Percentiles rank a stretch among this genome's conserved stretches.
Conservation (phyloP, 176 grass and related monocot genomes). For the Hsuehochloa calcarea region DNA sequence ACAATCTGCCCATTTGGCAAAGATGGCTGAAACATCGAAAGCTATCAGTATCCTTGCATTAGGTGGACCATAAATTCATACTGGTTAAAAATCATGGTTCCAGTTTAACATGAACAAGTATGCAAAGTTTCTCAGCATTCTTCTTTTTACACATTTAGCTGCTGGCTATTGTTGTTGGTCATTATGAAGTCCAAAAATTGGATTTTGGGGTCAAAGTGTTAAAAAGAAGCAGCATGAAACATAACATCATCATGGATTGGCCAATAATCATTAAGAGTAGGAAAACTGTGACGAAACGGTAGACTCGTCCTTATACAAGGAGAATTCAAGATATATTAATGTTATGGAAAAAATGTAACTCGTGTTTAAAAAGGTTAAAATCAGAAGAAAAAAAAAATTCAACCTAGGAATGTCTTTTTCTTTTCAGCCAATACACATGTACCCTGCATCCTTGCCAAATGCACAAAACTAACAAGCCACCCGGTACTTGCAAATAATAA, state of each 20-base stretch:
- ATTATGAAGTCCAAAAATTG: neutral
- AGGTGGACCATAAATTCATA: neutral
- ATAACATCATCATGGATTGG: neutral
- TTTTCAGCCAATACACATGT: neutral
- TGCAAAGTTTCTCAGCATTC: slow-evolving; percentile 4
- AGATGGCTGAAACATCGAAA: neutral
- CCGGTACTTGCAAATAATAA: neutral
- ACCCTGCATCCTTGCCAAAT: neutral
- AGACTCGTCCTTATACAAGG: neutral
- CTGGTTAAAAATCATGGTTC: neutral
- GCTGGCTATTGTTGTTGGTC: neutral
- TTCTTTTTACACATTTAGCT: neutral
- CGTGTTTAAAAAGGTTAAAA: neutral
- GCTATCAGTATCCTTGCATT: neutral
- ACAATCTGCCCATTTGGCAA: slow-evolving; percentile 14
- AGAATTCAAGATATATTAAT: neutral
- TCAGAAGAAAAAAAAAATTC: neutral
- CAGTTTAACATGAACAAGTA: slow-evolving; percentile 9
- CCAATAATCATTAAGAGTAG: neutral
- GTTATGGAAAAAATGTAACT: neutral
- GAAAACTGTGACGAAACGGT: neutral
- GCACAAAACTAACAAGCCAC: neutral
- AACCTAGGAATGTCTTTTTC: neutral
- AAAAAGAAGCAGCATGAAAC: neutral
- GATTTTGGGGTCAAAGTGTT: neutral